phyloP scores from a whole-genome alignment of 352 stramenopile genomes.

The Globisporangium takayamanum region DNA sequence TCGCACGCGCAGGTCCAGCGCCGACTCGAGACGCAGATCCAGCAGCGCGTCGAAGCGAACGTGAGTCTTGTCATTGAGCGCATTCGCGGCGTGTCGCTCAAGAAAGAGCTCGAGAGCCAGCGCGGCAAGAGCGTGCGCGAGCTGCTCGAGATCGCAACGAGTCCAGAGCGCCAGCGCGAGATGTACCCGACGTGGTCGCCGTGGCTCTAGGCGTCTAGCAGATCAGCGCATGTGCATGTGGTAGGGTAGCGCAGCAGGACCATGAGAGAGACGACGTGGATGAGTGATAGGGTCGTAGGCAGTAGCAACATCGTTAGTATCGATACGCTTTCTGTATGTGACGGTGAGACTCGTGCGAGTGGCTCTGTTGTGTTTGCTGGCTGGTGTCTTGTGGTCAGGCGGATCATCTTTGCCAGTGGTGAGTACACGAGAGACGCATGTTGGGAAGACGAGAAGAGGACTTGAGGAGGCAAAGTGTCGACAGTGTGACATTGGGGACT shows the following conservation, averaged over 20 bases:
- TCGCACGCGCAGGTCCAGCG: conserved; percentile 33
- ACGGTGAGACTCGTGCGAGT: too few species aligned
- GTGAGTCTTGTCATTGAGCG: conserved; percentile 78
- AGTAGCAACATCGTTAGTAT: too few species aligned
- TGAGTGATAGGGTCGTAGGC: not conserved
- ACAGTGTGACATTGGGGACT: too few species aligned
- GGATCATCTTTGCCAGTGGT: too few species aligned
- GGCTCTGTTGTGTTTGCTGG: too few species aligned
- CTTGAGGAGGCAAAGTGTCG: too few species aligned
- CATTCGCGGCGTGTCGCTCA: conserved; percentile 70
- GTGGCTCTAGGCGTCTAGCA: conserved; percentile 54
- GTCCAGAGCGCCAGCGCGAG: conserved; percentile 66
- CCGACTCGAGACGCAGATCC: conserved; percentile 69
- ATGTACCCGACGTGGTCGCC: conserved; percentile 87
- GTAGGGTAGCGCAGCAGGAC: not conserved
- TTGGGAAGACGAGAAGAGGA: too few species aligned
- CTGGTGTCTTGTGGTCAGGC: too few species aligned
- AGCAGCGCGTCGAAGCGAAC: conserved; percentile 83
- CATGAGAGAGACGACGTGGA: not conserved
- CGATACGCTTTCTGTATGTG: too few species aligned
- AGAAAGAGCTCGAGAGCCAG: conserved; percentile 59
- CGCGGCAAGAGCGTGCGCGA: conserved; percentile 73
- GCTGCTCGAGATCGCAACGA: conserved; percentile 79
- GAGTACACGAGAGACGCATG: too few species aligned
- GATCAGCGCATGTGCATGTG: not conserved